phyloP scores from a whole-genome alignment of 129 eudicot genomes.

The Helichrysum umbraculigerum region DNA sequence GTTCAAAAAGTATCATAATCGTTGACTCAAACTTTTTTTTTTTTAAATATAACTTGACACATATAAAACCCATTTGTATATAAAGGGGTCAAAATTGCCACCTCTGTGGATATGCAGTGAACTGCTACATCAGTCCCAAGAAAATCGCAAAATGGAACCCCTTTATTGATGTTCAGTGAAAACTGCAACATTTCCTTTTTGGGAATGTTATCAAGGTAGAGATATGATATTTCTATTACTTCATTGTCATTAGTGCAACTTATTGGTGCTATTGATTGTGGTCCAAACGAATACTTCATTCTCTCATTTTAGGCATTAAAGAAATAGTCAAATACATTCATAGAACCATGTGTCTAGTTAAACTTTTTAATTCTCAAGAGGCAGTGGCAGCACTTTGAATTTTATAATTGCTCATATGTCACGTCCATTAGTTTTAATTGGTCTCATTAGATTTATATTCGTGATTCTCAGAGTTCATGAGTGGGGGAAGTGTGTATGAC shows the following conservation, averaged over 20 bases:
- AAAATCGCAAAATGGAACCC: background rate
- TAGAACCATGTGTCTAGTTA: background rate
- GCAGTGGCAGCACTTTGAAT: slow-evolving; percentile 7
- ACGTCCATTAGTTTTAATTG: background rate
- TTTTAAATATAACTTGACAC: background rate
- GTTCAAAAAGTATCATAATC: background rate
- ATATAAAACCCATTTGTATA: background rate
- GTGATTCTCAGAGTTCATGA: slow-evolving; percentile 72
- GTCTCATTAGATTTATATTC: slow-evolving; percentile 1
- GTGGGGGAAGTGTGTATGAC: slow-evolving; percentile 98
- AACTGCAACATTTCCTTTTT: background rate
- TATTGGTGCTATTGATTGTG: background rate
- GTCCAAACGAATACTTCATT: background rate
- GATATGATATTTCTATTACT: background rate
- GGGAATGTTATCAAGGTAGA: background rate
- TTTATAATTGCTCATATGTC: background rate
- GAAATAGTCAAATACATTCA: slow-evolving; percentile 1
- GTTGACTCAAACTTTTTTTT: too few relatives aligned
- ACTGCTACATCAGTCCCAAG: background rate
- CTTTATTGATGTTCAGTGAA: background rate
- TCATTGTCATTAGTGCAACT: background rate
- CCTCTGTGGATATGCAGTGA: background rate
- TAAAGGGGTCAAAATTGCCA: background rate
- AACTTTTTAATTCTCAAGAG: slow-evolving; percentile 7
- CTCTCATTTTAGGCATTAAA: background rate